These are phyloP conservation scores for Cryphonectria parasitica DNA, from an alignment of 2,329 filamentous ascomycete species.

Conservation along the genomic window DNA sequence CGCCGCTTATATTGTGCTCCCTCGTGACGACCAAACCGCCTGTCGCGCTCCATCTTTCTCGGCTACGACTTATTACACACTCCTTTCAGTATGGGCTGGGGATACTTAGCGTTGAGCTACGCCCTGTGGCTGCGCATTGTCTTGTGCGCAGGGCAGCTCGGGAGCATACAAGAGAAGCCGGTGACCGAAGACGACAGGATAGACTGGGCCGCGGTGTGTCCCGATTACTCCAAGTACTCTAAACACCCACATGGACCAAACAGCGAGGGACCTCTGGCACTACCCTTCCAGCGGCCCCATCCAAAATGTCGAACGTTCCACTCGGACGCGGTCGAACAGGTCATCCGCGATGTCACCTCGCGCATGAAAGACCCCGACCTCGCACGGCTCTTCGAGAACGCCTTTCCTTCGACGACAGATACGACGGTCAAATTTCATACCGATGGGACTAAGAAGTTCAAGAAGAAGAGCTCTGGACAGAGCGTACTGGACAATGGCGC, in stretches of 20 bases:
- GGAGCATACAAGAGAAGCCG: constrained; percentile 37
- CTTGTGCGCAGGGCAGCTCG: constrained; percentile 12
- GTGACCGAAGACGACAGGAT: constrained; percentile 38
- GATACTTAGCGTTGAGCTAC: constrained; percentile 12
- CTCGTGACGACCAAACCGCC: not conserved
- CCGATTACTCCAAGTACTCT: constrained; percentile 66
- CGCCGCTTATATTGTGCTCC: constrained; percentile 1
- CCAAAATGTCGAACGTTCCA: constrained; percentile 85
- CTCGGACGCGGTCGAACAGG: constrained; percentile 82
- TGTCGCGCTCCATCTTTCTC: not conserved
- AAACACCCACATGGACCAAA: constrained; percentile 67
- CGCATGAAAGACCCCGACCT: constrained; percentile 85
- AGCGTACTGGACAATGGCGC: constrained; percentile 54
- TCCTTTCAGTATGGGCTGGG: constrained; percentile 13
- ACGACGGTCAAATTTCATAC: constrained; percentile 90
- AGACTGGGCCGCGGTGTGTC: constrained; percentile 53
- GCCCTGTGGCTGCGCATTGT: constrained; percentile 1
- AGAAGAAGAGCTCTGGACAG: constrained; percentile 44
- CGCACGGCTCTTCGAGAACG: constrained; percentile 91
- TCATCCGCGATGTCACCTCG: constrained; percentile 80
- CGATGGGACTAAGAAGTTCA: constrained; percentile 52
- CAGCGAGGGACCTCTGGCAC: constrained; percentile 75
- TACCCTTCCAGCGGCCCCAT: constrained; percentile 87
- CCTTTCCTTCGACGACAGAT: constrained; percentile 89
- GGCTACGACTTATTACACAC: not conserved